Base-by-base conservation (phyloP, 495 filamentous ascomycete species). In the Polyplosphaeria fusca region DNA sequence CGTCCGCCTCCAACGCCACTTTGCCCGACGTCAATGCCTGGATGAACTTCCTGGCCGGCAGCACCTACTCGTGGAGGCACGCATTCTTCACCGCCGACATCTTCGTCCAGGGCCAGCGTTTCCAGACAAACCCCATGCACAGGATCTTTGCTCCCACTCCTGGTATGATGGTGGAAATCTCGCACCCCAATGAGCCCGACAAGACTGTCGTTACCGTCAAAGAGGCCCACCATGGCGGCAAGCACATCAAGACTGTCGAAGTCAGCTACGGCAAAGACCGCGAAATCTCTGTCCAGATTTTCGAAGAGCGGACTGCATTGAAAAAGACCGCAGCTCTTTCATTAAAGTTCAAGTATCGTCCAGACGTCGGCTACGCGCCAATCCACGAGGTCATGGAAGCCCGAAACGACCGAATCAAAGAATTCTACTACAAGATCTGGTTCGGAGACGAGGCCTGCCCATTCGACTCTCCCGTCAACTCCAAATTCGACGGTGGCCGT, bases 21-120 rank as follows among this genome's bases (percentile, higher is more conserved):
- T 73, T 96, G 32, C 93, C 93, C n/a, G 79, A 86, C 19, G 65
- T 84, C 1, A 84, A 93, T 41, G 78, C 81, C 16, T 99, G 94
- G 93, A 73, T 96, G 60, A 76, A 86, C 25, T 84, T 96, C 22
- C 81, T 99, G 44, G 92, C 92, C n/a, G 94, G 94, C 13, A 77
- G 80, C 14, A 77, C 74, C 30, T 86, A 86, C 65, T 95, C 88
- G 27, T 99, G 93, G 93, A 81, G 89, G 51, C 89, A 93, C 68
- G 94, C 93, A n/a, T 79, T 99, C n/a, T 94, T 99, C 72, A 86
- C 86, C n/a, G 85, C 91, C 14, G 90, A 96, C 58, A 86, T 96
- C 39, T 87, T 95, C 51, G 87, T 97, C 19, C 93, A 99, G 73
- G 93, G 90, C 13, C 85, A 96, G 66, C 90, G 93, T 64, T 96